A percentile compares a stretch with the other conserved stretches of the same genome.
These are phyloP conservation scores for Neurospora tetrasperma DNA, from an alignment of 495 filamentous ascomycete species.

Conservation along the genomic window DNA sequence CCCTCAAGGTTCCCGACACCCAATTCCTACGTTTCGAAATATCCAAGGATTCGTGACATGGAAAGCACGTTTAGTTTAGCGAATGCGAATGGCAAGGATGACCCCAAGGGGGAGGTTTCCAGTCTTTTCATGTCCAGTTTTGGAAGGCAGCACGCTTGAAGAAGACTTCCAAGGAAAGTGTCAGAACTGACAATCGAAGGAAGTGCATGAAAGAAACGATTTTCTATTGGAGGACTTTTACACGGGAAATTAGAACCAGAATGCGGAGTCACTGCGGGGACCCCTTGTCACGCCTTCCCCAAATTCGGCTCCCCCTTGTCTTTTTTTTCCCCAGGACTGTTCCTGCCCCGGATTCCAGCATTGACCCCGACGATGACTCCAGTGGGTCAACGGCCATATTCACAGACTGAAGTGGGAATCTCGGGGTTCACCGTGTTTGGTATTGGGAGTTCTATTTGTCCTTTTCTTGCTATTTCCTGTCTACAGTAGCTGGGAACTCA, in stretches of 20 bases:
- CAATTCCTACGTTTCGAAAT: not conserved
- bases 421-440: not conserved
- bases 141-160: not conserved
- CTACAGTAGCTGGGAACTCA: not conserved
- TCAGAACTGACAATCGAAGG: not conserved
- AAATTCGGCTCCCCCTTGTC: not conserved
- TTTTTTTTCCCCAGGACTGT: not conserved
- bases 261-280: conserved; percentile 14
- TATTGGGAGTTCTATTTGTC: not conserved
- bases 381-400: not conserved
- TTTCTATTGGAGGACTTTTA: conserved; percentile 13
- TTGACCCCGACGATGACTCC: not conserved
- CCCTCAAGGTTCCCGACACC: not conserved
- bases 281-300: conserved; percentile 5
- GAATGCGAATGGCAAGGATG: not conserved
- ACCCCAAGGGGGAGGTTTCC: not conserved
- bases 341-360: not conserved
- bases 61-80: not conserved
- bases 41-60: not conserved
- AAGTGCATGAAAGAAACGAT: not conserved
- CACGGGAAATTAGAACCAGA: conserved; percentile 9
- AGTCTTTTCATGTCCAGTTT: not conserved
- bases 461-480: not conserved
- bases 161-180: not conserved
- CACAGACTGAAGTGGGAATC: not conserved